phyloP scores from a whole-genome alignment of 2,329 filamentous ascomycete genomes.

The Xylaria sp. region DNA sequence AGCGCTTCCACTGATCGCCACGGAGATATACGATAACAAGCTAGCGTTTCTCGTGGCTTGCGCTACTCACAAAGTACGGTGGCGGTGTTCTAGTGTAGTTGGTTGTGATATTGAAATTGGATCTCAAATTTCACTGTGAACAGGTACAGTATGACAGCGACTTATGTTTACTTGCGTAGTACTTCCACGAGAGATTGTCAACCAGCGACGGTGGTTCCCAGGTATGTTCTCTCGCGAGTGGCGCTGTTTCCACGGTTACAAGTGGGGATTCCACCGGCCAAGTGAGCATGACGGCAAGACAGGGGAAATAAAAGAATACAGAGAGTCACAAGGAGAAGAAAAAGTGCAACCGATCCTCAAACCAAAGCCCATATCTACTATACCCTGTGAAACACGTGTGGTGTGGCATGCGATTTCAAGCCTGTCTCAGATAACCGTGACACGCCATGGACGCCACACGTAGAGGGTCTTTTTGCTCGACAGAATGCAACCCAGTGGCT shows the following conservation, averaged over 20 bases:
- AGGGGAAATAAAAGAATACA: not conserved
- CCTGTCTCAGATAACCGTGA: conserved; percentile 11
- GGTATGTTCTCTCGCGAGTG: not conserved
- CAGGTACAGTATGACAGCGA: not conserved
- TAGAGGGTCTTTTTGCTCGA: not conserved
- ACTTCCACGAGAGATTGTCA: not conserved
- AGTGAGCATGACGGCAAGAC: not conserved
- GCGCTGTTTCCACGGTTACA: conserved; percentile 10
- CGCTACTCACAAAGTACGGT: conserved; percentile 9
- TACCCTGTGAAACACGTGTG: conserved; percentile 23
- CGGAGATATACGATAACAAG: conserved; percentile 5
- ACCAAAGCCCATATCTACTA: not conserved
- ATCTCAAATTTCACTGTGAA: not conserved
- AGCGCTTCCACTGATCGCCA: not conserved
- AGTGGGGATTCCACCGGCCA: not conserved
- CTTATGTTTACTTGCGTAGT: not conserved
- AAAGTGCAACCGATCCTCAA: conserved; percentile 8
- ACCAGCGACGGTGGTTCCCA: not conserved
- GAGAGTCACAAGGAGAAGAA: not conserved
- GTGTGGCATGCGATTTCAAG: conserved; percentile 17
- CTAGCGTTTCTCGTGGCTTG: conserved; percentile 3
- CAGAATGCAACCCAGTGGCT: not conserved
- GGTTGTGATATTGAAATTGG: too few relatives aligned
- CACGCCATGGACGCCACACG: not conserved
- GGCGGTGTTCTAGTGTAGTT: too few relatives aligned